These are phyloP conservation scores for Colletotrichum paranaense DNA, from an alignment of 2,329 filamentous ascomycete species.

Conservation along the genomic window DNA sequence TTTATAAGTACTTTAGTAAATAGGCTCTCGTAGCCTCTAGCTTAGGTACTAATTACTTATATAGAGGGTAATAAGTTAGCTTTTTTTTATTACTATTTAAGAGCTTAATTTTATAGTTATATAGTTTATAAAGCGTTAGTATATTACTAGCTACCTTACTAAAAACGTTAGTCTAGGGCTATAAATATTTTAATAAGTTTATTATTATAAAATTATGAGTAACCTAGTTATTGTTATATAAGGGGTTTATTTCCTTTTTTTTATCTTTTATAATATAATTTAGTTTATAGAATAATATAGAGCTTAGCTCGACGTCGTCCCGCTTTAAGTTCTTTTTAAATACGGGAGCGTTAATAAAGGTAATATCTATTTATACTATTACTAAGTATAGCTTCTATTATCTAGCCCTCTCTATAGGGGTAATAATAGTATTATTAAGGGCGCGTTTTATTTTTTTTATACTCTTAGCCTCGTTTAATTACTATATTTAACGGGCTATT, in stretches of 20 bases:
- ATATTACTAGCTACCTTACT: rapidly evolving
- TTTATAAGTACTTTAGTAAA: too few relatives aligned
- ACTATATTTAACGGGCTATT: rapidly evolving
- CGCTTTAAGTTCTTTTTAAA: too few relatives aligned
- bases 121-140: rapidly evolving
- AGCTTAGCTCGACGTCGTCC: rapidly evolving
- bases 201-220: rapidly evolving
- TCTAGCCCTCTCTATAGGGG: too few relatives aligned
- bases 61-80: too few relatives aligned
- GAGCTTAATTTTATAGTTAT: too few relatives aligned
- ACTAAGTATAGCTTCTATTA: rapidly evolving
- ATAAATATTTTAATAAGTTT: too few relatives aligned
- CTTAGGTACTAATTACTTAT: rapidly evolving
- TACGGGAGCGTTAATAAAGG: rapidly evolving
- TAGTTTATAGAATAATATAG: too few relatives aligned
- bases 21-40: rapidly evolving
- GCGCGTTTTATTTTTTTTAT: too few relatives aligned
- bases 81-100: rapidly evolving
- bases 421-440: rapidly evolving
- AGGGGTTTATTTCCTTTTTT: rapidly evolving
- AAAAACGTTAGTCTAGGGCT: too few relatives aligned
- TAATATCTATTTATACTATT: too few relatives aligned
- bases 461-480: rapidly evolving
- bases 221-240: too few relatives aligned
- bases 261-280: rapidly evolving